Base-by-base conservation (phyloP, 768 basidiomycete species). In the Russula griseocarnosa region DNA sequence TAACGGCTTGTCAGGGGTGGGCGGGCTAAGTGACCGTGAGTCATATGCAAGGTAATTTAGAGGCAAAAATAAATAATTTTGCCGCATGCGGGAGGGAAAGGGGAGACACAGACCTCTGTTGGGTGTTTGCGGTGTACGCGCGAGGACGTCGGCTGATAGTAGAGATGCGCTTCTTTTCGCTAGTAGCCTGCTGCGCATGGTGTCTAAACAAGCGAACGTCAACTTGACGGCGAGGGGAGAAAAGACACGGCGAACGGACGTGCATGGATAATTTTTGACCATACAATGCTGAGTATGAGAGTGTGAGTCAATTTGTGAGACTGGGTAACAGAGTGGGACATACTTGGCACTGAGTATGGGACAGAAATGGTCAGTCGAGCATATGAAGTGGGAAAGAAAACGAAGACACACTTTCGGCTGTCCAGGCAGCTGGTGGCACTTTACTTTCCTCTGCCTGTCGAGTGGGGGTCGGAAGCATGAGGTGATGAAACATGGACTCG, bases 211-310 rank as follows among this genome's bases (percentile, higher is more conserved):
- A 61, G 50, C 51, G 38, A 55, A 56, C 66, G 65, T 66, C 60
- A 61, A 70, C 63, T 46, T 52, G 66, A 68, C 69, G 66, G 56
- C 59, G 62, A 55, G 58, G 53, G 63, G 63, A 68, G 63, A 67
- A 60, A 47, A 64, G 69, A 59, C 46, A 20, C 26, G 57, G 20
- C 42, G 34, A 58, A 84, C 89, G 69, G 71, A 93, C 92, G 92
- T 94, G 91, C 92, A 95, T 51, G 90, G 87, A 71, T 90, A 92
- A 71, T 90, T 92, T 78, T 95, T 95, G 66, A 87, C 82, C 65
- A 86, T 75, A 74, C 92, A 95, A 71, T 94, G 92, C 87, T 94
- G 69, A 16, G 36, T 14, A 9, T 36, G 42, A n/a, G 14, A 10
- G 62, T 55, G 52, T 40, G 54, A 63, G 49, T 30, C 26, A 58